Conservation (phyloP, 2,329 filamentous ascomycete genomes). For the Aspergillus chevalieri region DNA sequence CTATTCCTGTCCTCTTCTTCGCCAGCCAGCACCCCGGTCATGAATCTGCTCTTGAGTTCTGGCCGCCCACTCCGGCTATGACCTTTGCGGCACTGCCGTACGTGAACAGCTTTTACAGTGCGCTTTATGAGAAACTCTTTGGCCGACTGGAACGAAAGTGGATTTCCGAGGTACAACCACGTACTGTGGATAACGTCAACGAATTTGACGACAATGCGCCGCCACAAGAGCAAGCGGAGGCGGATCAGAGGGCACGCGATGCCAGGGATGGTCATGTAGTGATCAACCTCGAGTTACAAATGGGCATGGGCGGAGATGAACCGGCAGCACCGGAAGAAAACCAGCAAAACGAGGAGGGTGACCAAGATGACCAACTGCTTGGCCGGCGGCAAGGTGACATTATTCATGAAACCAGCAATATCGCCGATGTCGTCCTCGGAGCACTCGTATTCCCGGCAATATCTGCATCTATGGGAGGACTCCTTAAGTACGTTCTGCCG, state of each 20-base stretch:
- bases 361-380: slow-evolving; percentile 17
- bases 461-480: slow-evolving; percentile 69
- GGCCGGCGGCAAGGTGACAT: slow-evolving; percentile 41
- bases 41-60: slow-evolving; percentile 50
- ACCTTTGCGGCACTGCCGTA: slow-evolving; percentile 63
- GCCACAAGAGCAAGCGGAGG: slow-evolving; percentile 28
- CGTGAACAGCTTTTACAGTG: slow-evolving; percentile 57
- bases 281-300: slow-evolving; percentile 46
- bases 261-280: slow-evolving; percentile 38
- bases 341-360: slow-evolving; percentile 12
- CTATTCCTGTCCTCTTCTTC: slow-evolving; percentile 54
- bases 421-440: slow-evolving; percentile 58
- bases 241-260: slow-evolving; percentile 20
- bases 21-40: slow-evolving; percentile 40
- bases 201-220: slow-evolving; percentile 29
- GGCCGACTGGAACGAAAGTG: slow-evolving; percentile 53
- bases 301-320: slow-evolving; percentile 43
- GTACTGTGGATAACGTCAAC: slow-evolving; percentile 38
- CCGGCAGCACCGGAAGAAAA: slow-evolving; percentile 18
- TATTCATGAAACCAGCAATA: slow-evolving; percentile 47
- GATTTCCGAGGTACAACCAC: slow-evolving; percentile 58
- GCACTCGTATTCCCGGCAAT: slow-evolving; percentile 76
- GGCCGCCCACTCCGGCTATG: slow-evolving; percentile 62
- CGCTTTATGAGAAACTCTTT: slow-evolving; percentile 56
- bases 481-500: slow-evolving; percentile 65